Evolutionary conservation across 345 rosid species (phyloP), one percentile per base, ranked within the genome.

Genomic region (Rhizophora mangle): DNA sequence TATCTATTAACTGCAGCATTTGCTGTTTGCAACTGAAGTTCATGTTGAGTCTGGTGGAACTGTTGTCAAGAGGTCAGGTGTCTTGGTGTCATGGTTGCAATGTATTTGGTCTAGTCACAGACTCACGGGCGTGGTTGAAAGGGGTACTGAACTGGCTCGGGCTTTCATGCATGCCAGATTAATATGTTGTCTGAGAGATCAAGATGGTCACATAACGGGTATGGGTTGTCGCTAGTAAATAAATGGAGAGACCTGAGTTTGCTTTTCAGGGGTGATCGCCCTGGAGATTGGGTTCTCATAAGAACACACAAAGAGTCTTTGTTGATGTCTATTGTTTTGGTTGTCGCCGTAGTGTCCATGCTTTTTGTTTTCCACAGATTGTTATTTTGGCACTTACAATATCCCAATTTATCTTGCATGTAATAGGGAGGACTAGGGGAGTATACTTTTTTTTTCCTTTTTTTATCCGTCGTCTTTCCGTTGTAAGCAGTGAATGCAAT

Each of bases 1-100:
- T 24, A 56, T 5, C 60, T 56, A 6, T 56, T 10, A 27, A 27
- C 26, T 56, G 60, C 31, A 56, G 31, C 10, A 56, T 16, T 55
- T 21, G 30, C 60, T 27, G 7, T 26, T 60, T 19, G 24, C 59
- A 21, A 19, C 63, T 16, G 39, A 69, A 70, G 73, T 73, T 60
- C 69, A 31, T 51, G 9, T 36, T 70, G 64, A 60, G 61, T 68
- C 60, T 65, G 73, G 65, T 63, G 62, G 54, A 71, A 51, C 62
- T 53, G 65, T 66, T 47, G 70, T 69, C 72, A 60, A 63, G 75
- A 69, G 69, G 82, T 72, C 75, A 27, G 74, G 68, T 53, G 53
- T 74, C 70, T 74, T 65, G 75, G 69, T 18, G 46, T 68, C 61
- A 10, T 67, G 82, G 63, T 69, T 49, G 67, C 10, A 77, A 74